Evolutionary conservation across 2,329 filamentous ascomycete species (phyloP).

Genomic region (Bimuria novae-zelandiae): DNA sequence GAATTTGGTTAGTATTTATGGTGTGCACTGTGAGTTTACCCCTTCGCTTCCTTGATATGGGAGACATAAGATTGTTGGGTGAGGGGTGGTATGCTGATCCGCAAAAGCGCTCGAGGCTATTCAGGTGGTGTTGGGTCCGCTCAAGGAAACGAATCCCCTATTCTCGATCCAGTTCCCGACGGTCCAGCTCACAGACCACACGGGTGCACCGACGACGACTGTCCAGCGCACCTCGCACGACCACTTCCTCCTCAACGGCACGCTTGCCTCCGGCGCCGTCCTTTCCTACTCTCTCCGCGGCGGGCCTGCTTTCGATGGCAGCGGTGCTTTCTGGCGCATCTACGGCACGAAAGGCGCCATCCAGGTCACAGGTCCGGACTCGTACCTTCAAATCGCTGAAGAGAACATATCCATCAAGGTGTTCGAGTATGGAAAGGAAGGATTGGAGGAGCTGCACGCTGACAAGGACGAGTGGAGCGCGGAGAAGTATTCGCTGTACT

Average conservation of each 20-base stretch:
- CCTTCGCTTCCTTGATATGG: too few relatives aligned
- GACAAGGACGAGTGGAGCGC: slow-evolving; percentile 52
- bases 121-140: slow-evolving; percentile 54
- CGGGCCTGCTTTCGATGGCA: slow-evolving; percentile 56
- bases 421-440: slow-evolving; percentile 54
- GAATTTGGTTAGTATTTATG: slow-evolving; percentile 45
- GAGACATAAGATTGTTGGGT: too few relatives aligned
- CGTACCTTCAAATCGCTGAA: slow-evolving; percentile 37
- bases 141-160: slow-evolving; percentile 45
- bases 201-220: slow-evolving; percentile 39
- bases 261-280: slow-evolving; percentile 30
- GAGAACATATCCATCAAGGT: slow-evolving; percentile 53
- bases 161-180: slow-evolving; percentile 54
- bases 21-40: slow-evolving; percentile 31
- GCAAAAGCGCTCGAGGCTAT: slow-evolving; percentile 50
- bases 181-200: slow-evolving; percentile 21
- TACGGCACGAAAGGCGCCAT: slow-evolving; percentile 51
- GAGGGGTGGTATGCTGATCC: too few relatives aligned
- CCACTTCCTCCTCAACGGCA: slow-evolving; percentile 48
- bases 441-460: slow-evolving; percentile 51
- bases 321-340: slow-evolving; percentile 56
- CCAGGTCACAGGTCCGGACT: slow-evolving; percentile 34
- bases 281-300: slow-evolving; percentile 51
- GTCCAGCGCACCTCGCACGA: slow-evolving; percentile 52
- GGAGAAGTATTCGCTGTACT: slow-evolving; percentile 44